Percentiles rank a stretch among this genome's conserved stretches.
Conservation (phyloP, 257 asterid species). For the Solanum paucissectum region DNA sequence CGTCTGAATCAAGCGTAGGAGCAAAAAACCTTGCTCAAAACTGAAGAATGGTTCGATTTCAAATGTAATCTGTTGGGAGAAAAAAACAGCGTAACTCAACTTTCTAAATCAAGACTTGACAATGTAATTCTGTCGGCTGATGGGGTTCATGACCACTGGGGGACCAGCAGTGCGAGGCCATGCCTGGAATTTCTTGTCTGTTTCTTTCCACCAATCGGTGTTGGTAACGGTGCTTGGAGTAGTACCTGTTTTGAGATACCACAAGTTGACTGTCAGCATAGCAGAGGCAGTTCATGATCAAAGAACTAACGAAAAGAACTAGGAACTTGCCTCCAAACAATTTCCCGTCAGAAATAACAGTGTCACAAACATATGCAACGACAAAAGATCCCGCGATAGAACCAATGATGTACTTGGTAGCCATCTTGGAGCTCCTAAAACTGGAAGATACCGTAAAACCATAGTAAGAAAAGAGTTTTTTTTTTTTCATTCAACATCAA, state of each 20-base stretch:
- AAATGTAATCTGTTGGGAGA: neutral
- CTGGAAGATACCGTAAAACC: neutral
- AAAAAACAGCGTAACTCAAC: neutral
- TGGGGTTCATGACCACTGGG: conserved; percentile 95
- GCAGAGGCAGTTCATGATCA: neutral
- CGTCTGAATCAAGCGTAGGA: neutral
- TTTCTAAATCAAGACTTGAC: conserved; percentile 52
- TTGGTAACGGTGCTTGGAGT: conserved; percentile 51
- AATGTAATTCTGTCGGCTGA: conserved; percentile 85
- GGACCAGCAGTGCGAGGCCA: conserved; percentile 99
- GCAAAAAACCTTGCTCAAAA: neutral
- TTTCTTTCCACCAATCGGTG: conserved; percentile 67
- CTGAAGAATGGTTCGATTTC: neutral
- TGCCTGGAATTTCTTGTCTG: conserved; percentile 88
- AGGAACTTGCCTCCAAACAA: conserved; percentile 28
- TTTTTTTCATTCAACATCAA: neutral
- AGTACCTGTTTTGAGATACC: conserved; percentile 34
- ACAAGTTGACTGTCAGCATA: neutral
- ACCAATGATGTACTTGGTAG: conserved; percentile 1
- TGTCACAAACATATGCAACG: conserved; percentile 10
- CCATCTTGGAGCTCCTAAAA: conserved; percentile 5
- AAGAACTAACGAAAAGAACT: neutral
- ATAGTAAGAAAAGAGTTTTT: neutral
- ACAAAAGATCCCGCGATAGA: neutral
- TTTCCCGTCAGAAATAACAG: conserved; percentile 9